Evolutionary conservation across 2,329 filamentous ascomycete genomes (phyloP).

Genomic region (Aspergillus tanneri): DNA sequence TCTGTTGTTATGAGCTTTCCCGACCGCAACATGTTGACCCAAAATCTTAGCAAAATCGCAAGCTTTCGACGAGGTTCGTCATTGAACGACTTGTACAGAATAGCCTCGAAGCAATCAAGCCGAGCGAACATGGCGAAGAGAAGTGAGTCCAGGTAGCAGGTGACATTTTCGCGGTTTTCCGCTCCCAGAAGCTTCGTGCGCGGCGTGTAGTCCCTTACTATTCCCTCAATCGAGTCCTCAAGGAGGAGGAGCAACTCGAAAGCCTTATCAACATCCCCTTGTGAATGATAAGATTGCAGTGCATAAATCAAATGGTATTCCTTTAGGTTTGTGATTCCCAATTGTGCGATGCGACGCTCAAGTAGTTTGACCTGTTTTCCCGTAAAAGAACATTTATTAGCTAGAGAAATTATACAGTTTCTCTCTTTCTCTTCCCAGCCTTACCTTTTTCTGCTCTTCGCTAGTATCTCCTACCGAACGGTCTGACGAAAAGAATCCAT

Average conservation of each 20-base stretch:
- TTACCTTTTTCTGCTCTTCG: constrained; percentile 39
- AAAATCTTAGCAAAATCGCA: constrained; percentile 75
- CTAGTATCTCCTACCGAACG: constrained; percentile 20
- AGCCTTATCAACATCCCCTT: constrained; percentile 70
- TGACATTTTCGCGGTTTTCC: constrained; percentile 79
- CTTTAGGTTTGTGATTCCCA: constrained; percentile 57
- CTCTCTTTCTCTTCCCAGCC: not conserved
- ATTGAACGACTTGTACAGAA: constrained; percentile 76
- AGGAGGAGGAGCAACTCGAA: constrained; percentile 75
- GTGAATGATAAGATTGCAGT: constrained; percentile 61
- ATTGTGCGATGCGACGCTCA: constrained; percentile 51
- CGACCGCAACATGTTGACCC: constrained; percentile 87
- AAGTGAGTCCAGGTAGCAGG: constrained; percentile 90
- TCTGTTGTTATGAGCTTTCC: constrained; percentile 84
- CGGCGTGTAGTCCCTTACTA: constrained; percentile 72
- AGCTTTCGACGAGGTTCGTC: constrained; percentile 72
- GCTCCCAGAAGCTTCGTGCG: constrained; percentile 74
- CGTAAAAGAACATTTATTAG: constrained; percentile 15
- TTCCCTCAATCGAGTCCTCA: constrained; percentile 76
- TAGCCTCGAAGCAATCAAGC: constrained; percentile 86
- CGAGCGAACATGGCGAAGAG: constrained; percentile 95
- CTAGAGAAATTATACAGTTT: not conserved
- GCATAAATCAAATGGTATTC: constrained; percentile 64
- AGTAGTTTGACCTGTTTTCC: constrained; percentile 51
- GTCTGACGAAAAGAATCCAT: constrained; percentile 35